A percentile compares a stretch with the other conserved stretches of the same genome.
Conservation (phyloP, 805 yeast species). For the Torulaspora quercuum region DNA sequence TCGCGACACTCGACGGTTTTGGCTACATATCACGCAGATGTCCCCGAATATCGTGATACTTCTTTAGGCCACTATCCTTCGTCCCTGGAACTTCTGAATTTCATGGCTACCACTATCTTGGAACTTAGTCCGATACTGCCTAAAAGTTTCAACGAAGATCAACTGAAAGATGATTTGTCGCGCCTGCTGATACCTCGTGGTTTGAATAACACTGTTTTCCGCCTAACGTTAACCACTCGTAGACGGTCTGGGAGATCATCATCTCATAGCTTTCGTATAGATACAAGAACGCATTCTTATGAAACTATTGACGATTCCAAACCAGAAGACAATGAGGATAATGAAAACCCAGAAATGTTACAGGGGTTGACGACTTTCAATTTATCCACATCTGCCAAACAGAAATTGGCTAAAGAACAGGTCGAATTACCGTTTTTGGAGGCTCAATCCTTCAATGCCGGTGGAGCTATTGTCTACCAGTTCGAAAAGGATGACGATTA, state of each 20-base stretch:
- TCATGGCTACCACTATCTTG: conserved; percentile 72
- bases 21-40: conserved; percentile 47
- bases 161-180: conserved; percentile 40
- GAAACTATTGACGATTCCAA: conserved; percentile 30
- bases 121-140: conserved; percentile 49
- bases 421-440: conserved; percentile 89
- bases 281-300: conserved; percentile 46
- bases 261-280: conserved; percentile 50
- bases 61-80: conserved; percentile 50
- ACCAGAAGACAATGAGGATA: conserved; percentile 26
- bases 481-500: conserved; percentile 96
- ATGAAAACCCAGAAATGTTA: conserved; percentile 53
- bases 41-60: conserved; percentile 36
- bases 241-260: conserved; percentile 83
- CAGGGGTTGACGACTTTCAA: conserved; percentile 85
- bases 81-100: conserved; percentile 50
- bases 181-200: conserved; percentile 49
- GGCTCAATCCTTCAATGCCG: conserved; percentile 75
- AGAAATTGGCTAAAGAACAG: conserved; percentile 71
- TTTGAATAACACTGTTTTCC: conserved; percentile 47
- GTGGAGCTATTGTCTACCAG: conserved; percentile 94
- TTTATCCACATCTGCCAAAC: conserved; percentile 68
- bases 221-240: conserved; percentile 56
- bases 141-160: conserved; percentile 44
- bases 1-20: conserved; percentile 45